Evolutionary conservation across 2,329 filamentous ascomycete species (phyloP), one percentile per base, ranked within the genome.

Genomic region (Emmonsia crescens): DNA sequence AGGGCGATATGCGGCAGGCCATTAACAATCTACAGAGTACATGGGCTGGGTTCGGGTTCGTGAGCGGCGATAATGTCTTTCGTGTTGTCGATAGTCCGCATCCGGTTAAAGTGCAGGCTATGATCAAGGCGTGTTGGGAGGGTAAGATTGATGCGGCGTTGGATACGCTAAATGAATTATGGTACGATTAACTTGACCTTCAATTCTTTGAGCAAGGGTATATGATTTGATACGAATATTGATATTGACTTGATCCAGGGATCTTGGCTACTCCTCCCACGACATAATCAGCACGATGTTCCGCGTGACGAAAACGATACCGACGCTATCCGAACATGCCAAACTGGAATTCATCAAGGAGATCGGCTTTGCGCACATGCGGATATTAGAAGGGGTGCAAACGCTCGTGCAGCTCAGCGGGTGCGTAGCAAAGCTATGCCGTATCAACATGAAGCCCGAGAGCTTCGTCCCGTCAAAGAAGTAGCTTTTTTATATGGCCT

Each of bases 221-320:
- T 21, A 21, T 31, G 16, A 38, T 14, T 44, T 42, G 9, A n/a
- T 48, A 52, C 54, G 6, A 9, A 12, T 54, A 27, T 14, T 60
- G 3, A 38, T 54, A 4, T 10, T 48, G 24, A n/a, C n/a, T n/a
- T n/a, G n/a, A n/a, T n/a, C 14, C 63, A 83, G 81, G 83, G 85
- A 88, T 64, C 79, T 97, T 63, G 94, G 94, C 16, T 99, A 99
- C 78, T 96, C 91, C n/a, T 95, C 91, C 68, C 93, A 99, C 78
- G 94, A 99, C 75, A 96, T 99, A 69, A 95, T 99, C 75, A 95
- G 89, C 77, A 99, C 93, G 64, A 99, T 99, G 94, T 97, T 99
- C 81, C 87, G 88, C 71, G 94, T 99, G 63, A 97, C 94, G 54
- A 99, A 97, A 80, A 95, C 91, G 1, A 91, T 97, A 63, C 89